phyloP scores from a whole-genome alignment of 208 protist genomes.

The Herpetomonas samuelpessoai region DNA sequence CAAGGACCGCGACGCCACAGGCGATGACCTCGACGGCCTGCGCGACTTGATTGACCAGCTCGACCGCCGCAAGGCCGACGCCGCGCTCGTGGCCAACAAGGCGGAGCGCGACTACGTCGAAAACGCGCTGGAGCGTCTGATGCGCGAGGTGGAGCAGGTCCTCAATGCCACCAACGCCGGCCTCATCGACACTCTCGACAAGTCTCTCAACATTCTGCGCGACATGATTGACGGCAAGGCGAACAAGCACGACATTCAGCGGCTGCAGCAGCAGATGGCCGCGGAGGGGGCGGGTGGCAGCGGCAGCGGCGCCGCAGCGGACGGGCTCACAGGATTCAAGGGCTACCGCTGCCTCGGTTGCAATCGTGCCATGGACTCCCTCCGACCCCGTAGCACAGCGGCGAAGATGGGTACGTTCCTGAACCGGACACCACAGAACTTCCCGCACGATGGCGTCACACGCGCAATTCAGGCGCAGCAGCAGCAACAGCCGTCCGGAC shows the following conservation, averaged over 20 bases:
- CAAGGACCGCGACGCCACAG: constrained; percentile 16
- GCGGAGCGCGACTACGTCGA: constrained; percentile 91
- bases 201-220: constrained; percentile 85
- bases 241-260: constrained; percentile 77
- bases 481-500: constrained; percentile 13
- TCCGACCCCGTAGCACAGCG: constrained; percentile 64
- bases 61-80: constrained; percentile 85
- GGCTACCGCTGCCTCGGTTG: constrained; percentile 88
- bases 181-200: constrained; percentile 90
- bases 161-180: constrained; percentile 89
- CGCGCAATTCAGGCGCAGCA: constrained; percentile 70
- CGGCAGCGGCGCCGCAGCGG: constrained; percentile 34
- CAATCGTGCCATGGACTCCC: constrained; percentile 76
- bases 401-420: constrained; percentile 68
- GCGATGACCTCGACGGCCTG: constrained; percentile 51
- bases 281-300: constrained; percentile 32
- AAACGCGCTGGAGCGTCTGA: constrained; percentile 88
- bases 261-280: constrained; percentile 63
- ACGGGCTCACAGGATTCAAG: constrained; percentile 82
- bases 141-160: constrained; percentile 92
- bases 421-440: constrained; percentile 76
- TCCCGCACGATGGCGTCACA: constrained; percentile 57
- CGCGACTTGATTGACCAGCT: constrained; percentile 68
- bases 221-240: constrained; percentile 92
- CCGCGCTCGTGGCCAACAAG: constrained; percentile 87